phyloP scores from a whole-genome alignment of 1,284 basidiomycete species.

The Pseudozyma thailandica region DNA sequence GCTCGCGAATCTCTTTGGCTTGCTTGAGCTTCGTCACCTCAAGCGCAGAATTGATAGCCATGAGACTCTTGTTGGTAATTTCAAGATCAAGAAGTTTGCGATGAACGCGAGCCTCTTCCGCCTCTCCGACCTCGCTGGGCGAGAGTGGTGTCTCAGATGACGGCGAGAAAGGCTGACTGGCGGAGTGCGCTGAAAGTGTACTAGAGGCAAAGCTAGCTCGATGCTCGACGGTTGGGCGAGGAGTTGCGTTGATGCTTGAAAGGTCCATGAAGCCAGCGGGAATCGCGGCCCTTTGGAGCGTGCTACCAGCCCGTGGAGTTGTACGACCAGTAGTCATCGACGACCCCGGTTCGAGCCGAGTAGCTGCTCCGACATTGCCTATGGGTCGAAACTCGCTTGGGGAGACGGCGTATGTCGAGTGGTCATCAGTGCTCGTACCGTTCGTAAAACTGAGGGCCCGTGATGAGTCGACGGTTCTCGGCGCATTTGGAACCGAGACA shows the following conservation, averaged over 20 bases:
- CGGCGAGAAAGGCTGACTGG: constrained; percentile 23
- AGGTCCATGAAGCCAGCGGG: constrained; percentile 22
- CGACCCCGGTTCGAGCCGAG: constrained; percentile 13
- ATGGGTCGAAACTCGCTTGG: constrained; percentile 9
- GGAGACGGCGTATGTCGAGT: constrained; percentile 6
- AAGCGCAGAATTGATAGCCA: constrained; percentile 69
- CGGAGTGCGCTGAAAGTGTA: constrained; percentile 8
- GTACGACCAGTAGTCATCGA: constrained; percentile 26
- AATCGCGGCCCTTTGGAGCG: constrained; percentile 15
- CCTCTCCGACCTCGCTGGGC: constrained; percentile 38
- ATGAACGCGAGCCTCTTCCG: constrained; percentile 56
- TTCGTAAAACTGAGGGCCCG: not conserved
- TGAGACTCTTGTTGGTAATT: constrained; percentile 69
- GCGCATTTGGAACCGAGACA: not conserved
- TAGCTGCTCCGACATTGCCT: not conserved
- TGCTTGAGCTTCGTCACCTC: constrained; percentile 69
- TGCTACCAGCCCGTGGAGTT: constrained; percentile 7
- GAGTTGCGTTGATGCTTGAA: not conserved
- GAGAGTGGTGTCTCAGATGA: constrained; percentile 32
- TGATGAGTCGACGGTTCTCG: not conserved
- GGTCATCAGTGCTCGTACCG: constrained; percentile 2
- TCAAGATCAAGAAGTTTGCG: constrained; percentile 70
- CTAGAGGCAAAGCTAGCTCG: constrained; percentile 24
- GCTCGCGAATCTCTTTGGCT: constrained; percentile 67
- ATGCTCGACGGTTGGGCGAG: constrained; percentile 10